phyloP scores from a whole-genome alignment of 192 early-diverging fungal species.

The Phycomyces blakesleeanus region DNA sequence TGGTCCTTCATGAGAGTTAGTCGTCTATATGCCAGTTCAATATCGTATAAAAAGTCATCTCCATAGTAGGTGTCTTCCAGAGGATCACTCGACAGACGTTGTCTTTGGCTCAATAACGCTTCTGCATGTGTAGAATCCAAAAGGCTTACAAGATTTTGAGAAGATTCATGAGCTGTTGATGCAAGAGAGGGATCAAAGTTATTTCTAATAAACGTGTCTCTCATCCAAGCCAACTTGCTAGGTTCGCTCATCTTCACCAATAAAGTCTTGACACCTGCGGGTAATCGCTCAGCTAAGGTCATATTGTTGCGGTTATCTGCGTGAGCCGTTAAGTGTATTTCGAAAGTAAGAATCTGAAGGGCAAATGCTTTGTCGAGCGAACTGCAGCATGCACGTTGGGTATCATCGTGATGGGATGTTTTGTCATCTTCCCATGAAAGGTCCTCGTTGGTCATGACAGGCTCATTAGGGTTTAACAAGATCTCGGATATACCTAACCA shows the following conservation, averaged over 20 bases:
- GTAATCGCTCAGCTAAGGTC: constrained; percentile 1
- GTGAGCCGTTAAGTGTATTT: constrained; percentile 22
- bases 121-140: neutral
- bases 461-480: constrained; percentile 30
- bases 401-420: neutral
- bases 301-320: neutral
- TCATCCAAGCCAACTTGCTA: constrained; percentile 13
- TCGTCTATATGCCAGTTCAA: constrained; percentile 10
- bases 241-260: constrained; percentile 20
- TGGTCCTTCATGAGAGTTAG: constrained; percentile 3
- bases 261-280: constrained; percentile 26
- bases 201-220: constrained; percentile 7
- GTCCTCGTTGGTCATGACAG: neutral
- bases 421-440: neutral
- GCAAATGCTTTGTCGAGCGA: constrained; percentile 11
- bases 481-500: constrained; percentile 41
- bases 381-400: constrained; percentile 23
- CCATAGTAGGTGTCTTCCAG: constrained; percentile 32
- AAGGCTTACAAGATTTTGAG: neutral
- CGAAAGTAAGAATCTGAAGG: constrained; percentile 16
- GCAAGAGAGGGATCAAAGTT: neutral
- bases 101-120: neutral
- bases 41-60: constrained; percentile 31
- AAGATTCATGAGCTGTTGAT: neutral
- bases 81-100: neutral